Conservation (phyloP, 169 alveolate species). For the Plasmodium reichenowi region DNA sequence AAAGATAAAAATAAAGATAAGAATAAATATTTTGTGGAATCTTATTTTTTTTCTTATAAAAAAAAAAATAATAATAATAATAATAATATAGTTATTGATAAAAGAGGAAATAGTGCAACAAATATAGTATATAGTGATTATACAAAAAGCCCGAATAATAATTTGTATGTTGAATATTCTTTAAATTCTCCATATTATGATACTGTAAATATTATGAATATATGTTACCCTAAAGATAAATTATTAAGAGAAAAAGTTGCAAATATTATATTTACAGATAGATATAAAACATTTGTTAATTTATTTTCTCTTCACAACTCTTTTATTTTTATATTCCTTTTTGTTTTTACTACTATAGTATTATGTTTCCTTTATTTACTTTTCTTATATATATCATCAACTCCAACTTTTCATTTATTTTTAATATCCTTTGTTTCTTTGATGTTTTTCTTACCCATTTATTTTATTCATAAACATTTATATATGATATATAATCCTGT, state of each 20-base stretch:
- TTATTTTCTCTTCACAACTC: conserved; percentile 52
- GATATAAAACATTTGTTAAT: conserved; percentile 63
- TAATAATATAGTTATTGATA: conserved; percentile 16
- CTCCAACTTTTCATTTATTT: conserved; percentile 22
- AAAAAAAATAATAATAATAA: neutral
- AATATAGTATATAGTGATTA: conserved; percentile 63
- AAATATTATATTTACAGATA: conserved; percentile 46
- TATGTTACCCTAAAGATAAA: conserved; percentile 61
- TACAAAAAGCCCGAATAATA: conserved; percentile 50
- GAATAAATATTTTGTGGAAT: conserved; percentile 22
- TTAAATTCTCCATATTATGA: conserved; percentile 57
- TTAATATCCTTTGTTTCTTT: conserved; percentile 9
- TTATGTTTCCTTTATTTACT: conserved; percentile 31
- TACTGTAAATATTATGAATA: conserved; percentile 52
- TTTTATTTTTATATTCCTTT: conserved; percentile 19
- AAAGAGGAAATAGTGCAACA: conserved; percentile 45
- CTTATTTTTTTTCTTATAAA: conserved; percentile 25
- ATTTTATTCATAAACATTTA: conserved; percentile 65
- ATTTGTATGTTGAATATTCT: conserved; percentile 69
- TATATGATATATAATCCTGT: conserved; percentile 50
- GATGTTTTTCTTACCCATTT: conserved; percentile 33
- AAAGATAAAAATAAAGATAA: conserved; percentile 17
- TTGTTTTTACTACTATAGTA: conserved; percentile 4
- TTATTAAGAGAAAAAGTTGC: conserved; percentile 40
- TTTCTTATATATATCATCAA: conserved; percentile 17